Evolutionary conservation across 2,329 filamentous ascomycete species (phyloP), one percentile per base, ranked within the genome.

Genomic region (Claviceps spartinae): DNA sequence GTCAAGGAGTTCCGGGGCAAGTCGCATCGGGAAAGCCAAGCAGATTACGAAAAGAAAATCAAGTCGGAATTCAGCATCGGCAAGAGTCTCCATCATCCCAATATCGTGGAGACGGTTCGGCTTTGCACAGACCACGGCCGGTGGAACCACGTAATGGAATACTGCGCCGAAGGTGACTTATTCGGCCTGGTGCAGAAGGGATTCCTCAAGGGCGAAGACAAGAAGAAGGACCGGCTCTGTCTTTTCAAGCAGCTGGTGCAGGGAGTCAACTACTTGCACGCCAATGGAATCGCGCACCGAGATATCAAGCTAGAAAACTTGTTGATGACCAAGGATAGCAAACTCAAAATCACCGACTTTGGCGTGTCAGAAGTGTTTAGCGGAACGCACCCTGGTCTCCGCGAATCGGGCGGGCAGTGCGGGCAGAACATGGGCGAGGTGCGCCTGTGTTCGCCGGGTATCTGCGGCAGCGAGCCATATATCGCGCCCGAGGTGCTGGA

Each of bases 131-230:
- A 89, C 58, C 78, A 82, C 58, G 81, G 79, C 36, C 81, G 84
- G 41, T 94, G 86, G 85, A 90, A 88, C 64, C 87, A 94, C 64
- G 87, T 95, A 52, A 95, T 95, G 89, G 88, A 95, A 64, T 94
- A 86, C 65, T 95, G 89, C 69, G 76, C 80, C 3, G 81, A 88
- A 58, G 88, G 89, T 46, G 89, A 95, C 62, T 71, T 95, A 5
- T 91, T 85, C 65, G 75, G 76, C 55, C 71, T 95, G 13, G 83
- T 94, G 41, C 78, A 83, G 57, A 84, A 83, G 64, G 78, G 78
- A 37, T 83, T 85, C 60, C 79, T 94, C 56, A 78, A 72, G 52
- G 69, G 72, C 3, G 75, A 82, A 6, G 81, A 85, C 52, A 81
- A 82, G 53, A 72, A 77, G 16, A 73, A 76, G 52, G 87, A 94